Evolutionary conservation across 2,329 filamentous ascomycete genomes (phyloP), one percentile per base, ranked within the genome.

Genomic region (Beauveria medogensis): DNA sequence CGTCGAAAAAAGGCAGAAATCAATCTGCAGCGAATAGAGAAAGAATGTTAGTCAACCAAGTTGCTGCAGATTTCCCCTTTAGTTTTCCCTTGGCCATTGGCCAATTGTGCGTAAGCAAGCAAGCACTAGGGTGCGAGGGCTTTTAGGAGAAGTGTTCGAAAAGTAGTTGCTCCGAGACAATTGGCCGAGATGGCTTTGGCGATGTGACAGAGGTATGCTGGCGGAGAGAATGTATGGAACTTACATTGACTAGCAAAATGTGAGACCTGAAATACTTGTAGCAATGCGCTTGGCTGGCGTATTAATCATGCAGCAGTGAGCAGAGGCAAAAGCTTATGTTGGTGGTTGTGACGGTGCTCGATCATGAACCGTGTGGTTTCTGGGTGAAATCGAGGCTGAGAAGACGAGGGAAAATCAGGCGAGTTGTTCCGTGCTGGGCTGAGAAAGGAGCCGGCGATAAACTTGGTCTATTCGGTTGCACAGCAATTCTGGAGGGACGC

Each of bases 181-280:
- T 12, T n/a, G 46, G 46, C 59, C 43, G n/a, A 34, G 22, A 46
- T 56, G 53, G 52, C 44, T 52, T 51, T 37, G 16, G 16, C 52
- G 34, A 52, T 34, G 34, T 61, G 53, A 34, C 52, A 54, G 43
- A 41, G 52, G 59, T 56, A 61, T 56, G 59, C 37, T 51, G 59
- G 59, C 37, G 46, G 59, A 9, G 59, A 28, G 41, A 20, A 44
- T 5, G 46, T 16, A 46, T 61, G 34, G 52, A 56, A 61, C 59
- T 61, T 30, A 61, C 59, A 56, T 56, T 14, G 50, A 56, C 37
- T 61, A 46, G 52, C 44, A 51, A 51, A 61, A 56, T 40, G 41
- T 28, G 41, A 54, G 57, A 40, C 48, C 53, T 48, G 28, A 14
- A 22, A 48, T 41, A 60, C 34, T 37, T 37, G 34, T 44, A 28